A percentile compares a stretch with the other conserved stretches of the same genome.
Evolutionary conservation across 208 protist genomes (phyloP).

Genomic region (Phytomonas sp.): DNA sequence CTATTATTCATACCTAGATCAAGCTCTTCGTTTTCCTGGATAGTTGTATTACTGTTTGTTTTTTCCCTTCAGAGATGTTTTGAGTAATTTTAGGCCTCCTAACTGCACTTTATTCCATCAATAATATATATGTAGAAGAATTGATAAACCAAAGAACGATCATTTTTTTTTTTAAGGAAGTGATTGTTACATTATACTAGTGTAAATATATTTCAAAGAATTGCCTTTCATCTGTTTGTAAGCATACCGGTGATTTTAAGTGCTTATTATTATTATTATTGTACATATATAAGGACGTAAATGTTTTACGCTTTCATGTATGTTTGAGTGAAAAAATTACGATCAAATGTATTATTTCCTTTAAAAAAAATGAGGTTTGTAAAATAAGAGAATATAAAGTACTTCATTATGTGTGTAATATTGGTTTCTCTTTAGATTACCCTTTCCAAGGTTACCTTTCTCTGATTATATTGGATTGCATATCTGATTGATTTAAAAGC

Average conservation of each 20-base stretch:
- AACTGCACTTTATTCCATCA: not conserved
- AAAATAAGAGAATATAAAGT: not conserved
- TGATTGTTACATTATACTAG: not conserved
- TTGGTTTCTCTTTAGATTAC: not conserved
- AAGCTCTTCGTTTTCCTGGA: not conserved
- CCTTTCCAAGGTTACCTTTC: not conserved
- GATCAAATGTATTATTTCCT: not conserved
- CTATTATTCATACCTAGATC: not conserved
- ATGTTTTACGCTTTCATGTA: not conserved
- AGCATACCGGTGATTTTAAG: not conserved
- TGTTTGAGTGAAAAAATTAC: not conserved
- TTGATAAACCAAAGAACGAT: not conserved
- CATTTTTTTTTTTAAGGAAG: not conserved
- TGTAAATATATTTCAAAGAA: not conserved
- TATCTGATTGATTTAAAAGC: not conserved
- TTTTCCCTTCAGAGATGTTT: not conserved
- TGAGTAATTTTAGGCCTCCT: not conserved
- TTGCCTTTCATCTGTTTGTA: not conserved
- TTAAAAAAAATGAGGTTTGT: not conserved
- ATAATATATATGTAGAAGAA: not conserved
- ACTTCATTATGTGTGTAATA: not conserved
- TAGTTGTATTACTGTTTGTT: slow-evolving; percentile 2
- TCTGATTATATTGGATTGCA: not conserved
- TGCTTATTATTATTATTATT: not conserved
- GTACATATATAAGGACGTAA: not conserved